Conservation (phyloP, 305 asterid species). For the Solanum hybrid region DNA sequence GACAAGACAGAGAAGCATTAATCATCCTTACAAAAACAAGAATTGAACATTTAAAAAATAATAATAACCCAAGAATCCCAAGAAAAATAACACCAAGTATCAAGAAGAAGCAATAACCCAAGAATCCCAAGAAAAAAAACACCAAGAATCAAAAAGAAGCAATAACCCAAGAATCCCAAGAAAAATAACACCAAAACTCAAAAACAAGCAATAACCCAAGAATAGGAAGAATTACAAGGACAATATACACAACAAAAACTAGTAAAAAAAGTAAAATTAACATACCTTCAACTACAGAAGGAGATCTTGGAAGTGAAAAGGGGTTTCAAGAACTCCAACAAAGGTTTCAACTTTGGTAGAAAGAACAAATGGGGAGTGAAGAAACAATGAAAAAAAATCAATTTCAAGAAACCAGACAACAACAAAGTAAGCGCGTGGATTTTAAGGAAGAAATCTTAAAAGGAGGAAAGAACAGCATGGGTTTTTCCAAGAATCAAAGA, state of each 20-base stretch:
- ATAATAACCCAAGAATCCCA: background rate
- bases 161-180: background rate
- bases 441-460: conserved; percentile 3
- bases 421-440: conserved; percentile 7
- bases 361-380: background rate
- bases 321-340: background rate
- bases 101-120: background rate
- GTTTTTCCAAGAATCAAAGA: conserved; percentile 8
- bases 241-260: conserved; percentile 7
- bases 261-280: background rate
- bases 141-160: background rate
- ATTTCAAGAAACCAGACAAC: background rate
- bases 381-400: conserved; percentile 1
- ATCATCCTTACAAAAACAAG: background rate
- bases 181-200: background rate
- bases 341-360: conserved; percentile 1
- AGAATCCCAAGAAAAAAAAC: background rate
- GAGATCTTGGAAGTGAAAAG: conserved; percentile 15
- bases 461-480: conserved; percentile 14
- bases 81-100: background rate
- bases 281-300: conserved; percentile 12
- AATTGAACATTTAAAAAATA: background rate
- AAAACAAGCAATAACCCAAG: background rate
- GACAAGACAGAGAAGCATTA: background rate
- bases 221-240: background rate